These are phyloP conservation scores for Cladophialophora bantiana DNA, from an alignment of 2,329 filamentous ascomycete species.

Conservation along the genomic window DNA sequence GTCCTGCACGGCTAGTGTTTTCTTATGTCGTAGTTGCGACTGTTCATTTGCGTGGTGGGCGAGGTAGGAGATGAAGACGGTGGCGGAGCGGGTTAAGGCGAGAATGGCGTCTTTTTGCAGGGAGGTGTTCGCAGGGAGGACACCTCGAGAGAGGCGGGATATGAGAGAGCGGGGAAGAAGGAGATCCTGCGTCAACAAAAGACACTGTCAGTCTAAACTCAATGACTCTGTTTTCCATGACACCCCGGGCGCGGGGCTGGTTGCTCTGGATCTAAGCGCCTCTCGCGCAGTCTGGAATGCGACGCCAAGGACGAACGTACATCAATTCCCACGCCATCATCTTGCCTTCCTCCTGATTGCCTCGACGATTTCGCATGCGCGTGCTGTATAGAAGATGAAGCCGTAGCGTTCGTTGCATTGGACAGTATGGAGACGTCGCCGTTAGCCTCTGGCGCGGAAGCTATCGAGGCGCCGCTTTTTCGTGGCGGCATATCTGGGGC, in stretches of 20 bases:
- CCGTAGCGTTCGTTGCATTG: slow-evolving; percentile 32
- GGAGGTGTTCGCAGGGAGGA: slow-evolving; percentile 68
- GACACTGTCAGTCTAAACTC: background rate
- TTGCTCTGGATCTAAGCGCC: background rate
- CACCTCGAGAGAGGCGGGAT: slow-evolving; percentile 67
- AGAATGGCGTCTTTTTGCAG: slow-evolving; percentile 71
- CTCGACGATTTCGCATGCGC: slow-evolving; percentile 40
- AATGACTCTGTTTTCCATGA: background rate
- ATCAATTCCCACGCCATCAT: slow-evolving; percentile 37
- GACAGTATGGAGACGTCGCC: slow-evolving; percentile 39
- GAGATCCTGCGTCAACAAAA: slow-evolving; percentile 57
- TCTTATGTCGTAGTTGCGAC: slow-evolving; percentile 60
- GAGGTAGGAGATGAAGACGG: slow-evolving; percentile 69
- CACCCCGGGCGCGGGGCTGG: background rate
- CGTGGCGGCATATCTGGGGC: slow-evolving; percentile 36
- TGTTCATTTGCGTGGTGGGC: slow-evolving; percentile 63
- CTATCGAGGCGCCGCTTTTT: slow-evolving; percentile 40
- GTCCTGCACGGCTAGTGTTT: slow-evolving; percentile 67
- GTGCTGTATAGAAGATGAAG: slow-evolving; percentile 15
- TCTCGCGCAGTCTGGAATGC: background rate
- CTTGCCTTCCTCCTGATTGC: slow-evolving; percentile 31
- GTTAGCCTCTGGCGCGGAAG: slow-evolving; percentile 39
- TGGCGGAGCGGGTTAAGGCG: slow-evolving; percentile 70
- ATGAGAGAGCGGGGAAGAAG: slow-evolving; percentile 69
- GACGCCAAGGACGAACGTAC: slow-evolving; percentile 25